phyloP scores from a whole-genome alignment of 1,284 basidiomycete species.

The Puccinia polysora region DNA sequence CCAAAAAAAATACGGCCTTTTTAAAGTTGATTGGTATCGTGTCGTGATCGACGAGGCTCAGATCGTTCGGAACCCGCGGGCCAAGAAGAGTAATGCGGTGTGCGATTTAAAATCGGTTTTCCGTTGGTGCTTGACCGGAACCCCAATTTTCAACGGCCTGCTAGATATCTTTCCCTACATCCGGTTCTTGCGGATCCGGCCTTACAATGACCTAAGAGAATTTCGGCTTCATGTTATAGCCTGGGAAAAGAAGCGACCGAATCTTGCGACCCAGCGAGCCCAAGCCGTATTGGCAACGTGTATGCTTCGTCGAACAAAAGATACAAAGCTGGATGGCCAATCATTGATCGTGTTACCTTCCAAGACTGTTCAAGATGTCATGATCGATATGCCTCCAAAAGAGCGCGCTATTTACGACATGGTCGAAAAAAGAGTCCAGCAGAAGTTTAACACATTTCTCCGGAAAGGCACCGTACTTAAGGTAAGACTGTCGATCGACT shows the following conservation, averaged over 20 bases:
- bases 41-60: slow-evolving; percentile 66
- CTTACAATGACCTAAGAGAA: slow-evolving; percentile 65
- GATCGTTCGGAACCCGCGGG: slow-evolving; percentile 48
- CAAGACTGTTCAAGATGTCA: slow-evolving; percentile 12
- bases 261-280: slow-evolving; percentile 59
- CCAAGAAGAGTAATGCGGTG: slow-evolving; percentile 61
- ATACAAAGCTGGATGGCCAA: slow-evolving; percentile 56
- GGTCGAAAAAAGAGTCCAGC: slow-evolving; percentile 60
- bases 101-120: slow-evolving; percentile 62
- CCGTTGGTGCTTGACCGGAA: slow-evolving; percentile 68
- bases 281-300: slow-evolving; percentile 63
- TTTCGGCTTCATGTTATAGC: slow-evolving; percentile 62
- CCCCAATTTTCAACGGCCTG: slow-evolving; percentile 66
- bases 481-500: slow-evolving; percentile 17
- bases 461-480: slow-evolving; percentile 55
- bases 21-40: slow-evolving; percentile 61
- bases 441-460: slow-evolving; percentile 61
- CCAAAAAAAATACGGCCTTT: slow-evolving; percentile 56
- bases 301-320: slow-evolving; percentile 63
- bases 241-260: slow-evolving; percentile 59
- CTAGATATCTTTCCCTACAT: slow-evolving; percentile 66
- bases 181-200: slow-evolving; percentile 64
- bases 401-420: slow-evolving; percentile 60
- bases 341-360: slow-evolving; percentile 25
- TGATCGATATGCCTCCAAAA: slow-evolving; percentile 58